phyloP scores from a whole-genome alignment of 495 filamentous ascomycete species.

The Saxophila tyrrhenica region DNA sequence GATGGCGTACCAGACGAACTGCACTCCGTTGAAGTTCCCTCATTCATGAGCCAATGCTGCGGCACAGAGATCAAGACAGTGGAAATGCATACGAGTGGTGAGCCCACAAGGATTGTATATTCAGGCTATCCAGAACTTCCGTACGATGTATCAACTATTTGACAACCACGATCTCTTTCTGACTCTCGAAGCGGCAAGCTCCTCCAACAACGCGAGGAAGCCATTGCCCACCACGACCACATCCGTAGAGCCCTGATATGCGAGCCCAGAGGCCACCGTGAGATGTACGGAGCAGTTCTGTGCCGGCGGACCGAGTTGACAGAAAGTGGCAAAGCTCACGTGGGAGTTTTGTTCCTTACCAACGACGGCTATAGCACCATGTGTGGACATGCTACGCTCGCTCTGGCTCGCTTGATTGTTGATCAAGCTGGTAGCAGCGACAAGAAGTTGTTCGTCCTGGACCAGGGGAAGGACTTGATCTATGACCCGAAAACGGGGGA shows the following conservation, averaged over 20 bases:
- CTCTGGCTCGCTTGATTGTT: conserved; percentile 14
- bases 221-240: conserved; percentile 12
- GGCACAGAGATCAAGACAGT: conserved; percentile 6
- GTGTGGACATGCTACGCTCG: conserved; percentile 21
- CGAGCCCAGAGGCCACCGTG: conserved; percentile 16
- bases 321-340: conserved; percentile 10
- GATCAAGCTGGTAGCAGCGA: background rate
- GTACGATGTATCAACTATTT: background rate
- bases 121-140: conserved; percentile 16
- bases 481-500: background rate
- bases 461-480: background rate
- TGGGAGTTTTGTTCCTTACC: conserved; percentile 16
- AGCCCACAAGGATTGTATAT: conserved; percentile 16
- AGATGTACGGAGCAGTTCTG: conserved; percentile 21
- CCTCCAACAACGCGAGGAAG: conserved; percentile 12
- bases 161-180: background rate
- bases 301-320: conserved; percentile 9
- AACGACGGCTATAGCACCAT: conserved; percentile 18
- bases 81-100: conserved; percentile 20
- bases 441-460: conserved; percentile 2
- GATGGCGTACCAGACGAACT: background rate
- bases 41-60: background rate
- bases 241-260: conserved; percentile 11
- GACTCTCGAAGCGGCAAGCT: conserved; percentile 8
- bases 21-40: background rate